A percentile compares a stretch with the other conserved stretches of the same genome.
phyloP scores from a whole-genome alignment of 306 rosid species.

The Notholithocarpus densiflorus region DNA sequence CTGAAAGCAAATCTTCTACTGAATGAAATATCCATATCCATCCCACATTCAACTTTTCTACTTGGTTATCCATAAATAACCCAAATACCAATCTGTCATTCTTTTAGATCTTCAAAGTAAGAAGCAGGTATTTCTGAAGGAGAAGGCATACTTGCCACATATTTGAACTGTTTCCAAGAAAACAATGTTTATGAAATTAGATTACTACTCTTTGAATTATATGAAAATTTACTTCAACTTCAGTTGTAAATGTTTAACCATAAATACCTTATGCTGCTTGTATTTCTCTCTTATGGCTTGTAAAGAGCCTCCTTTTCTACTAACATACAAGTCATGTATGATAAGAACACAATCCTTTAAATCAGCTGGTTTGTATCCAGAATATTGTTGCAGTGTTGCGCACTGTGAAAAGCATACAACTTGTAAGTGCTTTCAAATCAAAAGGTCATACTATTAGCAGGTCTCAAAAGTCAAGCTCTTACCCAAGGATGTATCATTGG shows the following conservation, averaged over 20 bases:
- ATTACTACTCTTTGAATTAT: slow-evolving; percentile 1
- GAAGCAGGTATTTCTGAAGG: neutral
- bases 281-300: slow-evolving; percentile 73
- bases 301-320: slow-evolving; percentile 64
- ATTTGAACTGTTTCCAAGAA: slow-evolving; percentile 1
- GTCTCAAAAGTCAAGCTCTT: slow-evolving; percentile 1
- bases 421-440: slow-evolving; percentile 1
- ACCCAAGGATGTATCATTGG: slow-evolving; percentile 81
- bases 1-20: too few relatives aligned
- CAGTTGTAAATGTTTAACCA: neutral
- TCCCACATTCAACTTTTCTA: neutral
- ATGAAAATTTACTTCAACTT: neutral
- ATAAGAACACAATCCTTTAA: slow-evolving; percentile 55
- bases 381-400: slow-evolving; percentile 35
- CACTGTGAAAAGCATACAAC: slow-evolving; percentile 32
- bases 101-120: neutral
- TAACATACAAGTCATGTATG: slow-evolving; percentile 63
- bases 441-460: neutral
- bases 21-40: too few relatives aligned
- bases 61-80: neutral
- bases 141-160: neutral
- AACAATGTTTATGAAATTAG: neutral
- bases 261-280: slow-evolving; percentile 70
- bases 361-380: slow-evolving; percentile 59
- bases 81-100: neutral